These are phyloP conservation scores for Lophiotrema nucula DNA, from an alignment of 495 filamentous ascomycete genomes.

Conservation along the genomic window DNA sequence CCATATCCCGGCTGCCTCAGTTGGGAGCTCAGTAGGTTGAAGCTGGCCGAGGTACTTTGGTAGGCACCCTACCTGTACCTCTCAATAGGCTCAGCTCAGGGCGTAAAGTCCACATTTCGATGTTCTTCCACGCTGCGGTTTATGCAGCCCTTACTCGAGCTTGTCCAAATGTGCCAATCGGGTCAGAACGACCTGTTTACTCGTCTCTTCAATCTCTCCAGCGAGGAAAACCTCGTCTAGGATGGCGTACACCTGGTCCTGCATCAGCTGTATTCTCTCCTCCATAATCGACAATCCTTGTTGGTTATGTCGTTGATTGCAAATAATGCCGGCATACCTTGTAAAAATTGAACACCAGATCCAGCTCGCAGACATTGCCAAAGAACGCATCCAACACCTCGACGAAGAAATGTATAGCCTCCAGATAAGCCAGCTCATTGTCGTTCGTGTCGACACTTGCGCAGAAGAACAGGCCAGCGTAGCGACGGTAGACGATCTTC, in stretches of 20 bases:
- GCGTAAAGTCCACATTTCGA: too few relatives aligned
- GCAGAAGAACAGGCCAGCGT: slow-evolving; percentile 97
- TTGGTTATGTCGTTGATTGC: too few relatives aligned
- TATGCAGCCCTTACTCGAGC: slow-evolving; percentile 62
- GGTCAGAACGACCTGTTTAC: slow-evolving; percentile 95
- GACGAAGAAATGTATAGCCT: slow-evolving; percentile 99
- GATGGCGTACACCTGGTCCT: slow-evolving; percentile 85
- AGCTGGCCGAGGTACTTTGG: too few relatives aligned
- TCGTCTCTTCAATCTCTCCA: slow-evolving; percentile 96
- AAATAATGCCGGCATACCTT: slow-evolving; percentile 54
- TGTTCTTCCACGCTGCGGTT: background rate
- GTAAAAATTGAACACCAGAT: slow-evolving; percentile 98
- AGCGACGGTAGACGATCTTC: slow-evolving; percentile 94
- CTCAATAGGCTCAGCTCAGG: too few relatives aligned
- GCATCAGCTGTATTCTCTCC: background rate
- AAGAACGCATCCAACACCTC: slow-evolving; percentile 98
- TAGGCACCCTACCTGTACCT: too few relatives aligned
- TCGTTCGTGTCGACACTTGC: slow-evolving; percentile 98
- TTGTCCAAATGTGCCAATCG: slow-evolving; percentile 95
- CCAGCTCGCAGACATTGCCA: slow-evolving; percentile 97
- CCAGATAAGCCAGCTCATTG: slow-evolving; percentile 94
- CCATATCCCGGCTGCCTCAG: too few relatives aligned
- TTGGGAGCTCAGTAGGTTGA: too few relatives aligned
- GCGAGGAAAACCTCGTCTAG: slow-evolving; percentile 96
- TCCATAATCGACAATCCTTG: background rate